Evolutionary conservation across 192 early-diverging fungal species (phyloP), one percentile per base, ranked within the genome.

Genomic region (Obelidium mucronatum): DNA sequence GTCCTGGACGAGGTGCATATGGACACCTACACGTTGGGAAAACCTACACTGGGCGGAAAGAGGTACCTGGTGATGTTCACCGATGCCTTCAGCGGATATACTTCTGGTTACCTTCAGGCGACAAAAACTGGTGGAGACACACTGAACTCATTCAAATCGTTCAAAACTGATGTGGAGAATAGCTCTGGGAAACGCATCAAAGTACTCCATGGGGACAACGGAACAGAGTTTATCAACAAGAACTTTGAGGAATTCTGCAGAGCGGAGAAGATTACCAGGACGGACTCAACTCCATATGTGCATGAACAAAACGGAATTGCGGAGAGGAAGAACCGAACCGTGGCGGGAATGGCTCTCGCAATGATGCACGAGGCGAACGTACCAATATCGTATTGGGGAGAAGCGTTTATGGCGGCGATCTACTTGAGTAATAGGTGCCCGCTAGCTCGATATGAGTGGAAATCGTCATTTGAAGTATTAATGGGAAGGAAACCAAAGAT

Each of bases 291-390:
- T n/a, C 53, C 67, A 13, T 68, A 68, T 68, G 66, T 68, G 22
- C 67, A 68, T 68, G 15, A 69, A 73, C 70, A 73, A 34, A 73
- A 73, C 34, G 70, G 70, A 22, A 19, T 73, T 26, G 69, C 69
- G 15, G 70, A 73, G 31, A 61, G 70, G 15, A 26, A 67, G 17
- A 73, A 73, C 37, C 70, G 70, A 11, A 73, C 70, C 64, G 34
- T 73, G 24, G 69, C 13, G 8, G 70, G 35, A 34, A 13, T 11
- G 19, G 70, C 66, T 13, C 67, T 67, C 19, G 13, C 65, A 30
- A 73, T 73, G 70, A 24, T 73, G 13, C 11, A 8, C 11, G 59
- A 6, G 17, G 69, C 70, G 33, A 67, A 30, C 17, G 13, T 31
- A 8, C 70, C 70, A 31, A 62, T 22, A 17, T 17, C 15, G 15